Evolutionary conservation across 345 rosid genomes (phyloP).

Genomic region (Eucalyptus cloeziana): DNA sequence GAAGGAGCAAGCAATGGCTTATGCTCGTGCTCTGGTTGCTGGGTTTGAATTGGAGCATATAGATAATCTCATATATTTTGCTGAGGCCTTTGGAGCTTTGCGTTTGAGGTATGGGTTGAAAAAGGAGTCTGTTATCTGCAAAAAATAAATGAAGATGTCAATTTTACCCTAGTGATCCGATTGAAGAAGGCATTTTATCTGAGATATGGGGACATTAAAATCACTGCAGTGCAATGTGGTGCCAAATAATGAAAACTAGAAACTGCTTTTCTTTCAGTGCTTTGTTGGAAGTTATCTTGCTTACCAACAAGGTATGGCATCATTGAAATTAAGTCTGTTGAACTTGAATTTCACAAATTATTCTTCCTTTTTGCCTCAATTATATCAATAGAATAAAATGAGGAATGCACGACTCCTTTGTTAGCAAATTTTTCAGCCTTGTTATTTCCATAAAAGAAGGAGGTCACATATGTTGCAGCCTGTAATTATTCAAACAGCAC

Average conservation of each 20-base stretch:
- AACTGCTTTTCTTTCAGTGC: neutral
- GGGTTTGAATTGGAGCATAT: slow-evolving; percentile 68
- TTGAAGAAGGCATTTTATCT: neutral
- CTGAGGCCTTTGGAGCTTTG: slow-evolving; percentile 89
- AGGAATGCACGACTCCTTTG: neutral
- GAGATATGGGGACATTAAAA: neutral
- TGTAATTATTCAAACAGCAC: neutral
- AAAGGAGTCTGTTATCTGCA: neutral
- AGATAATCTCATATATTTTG: slow-evolving; percentile 69
- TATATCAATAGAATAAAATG: neutral
- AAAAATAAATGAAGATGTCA: neutral
- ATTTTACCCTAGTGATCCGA: neutral
- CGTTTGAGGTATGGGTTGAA: slow-evolving; percentile 58
- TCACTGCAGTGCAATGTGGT: neutral
- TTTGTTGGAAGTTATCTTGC: neutral
- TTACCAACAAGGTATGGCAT: neutral
- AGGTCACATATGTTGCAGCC: neutral
- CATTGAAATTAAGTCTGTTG: neutral
- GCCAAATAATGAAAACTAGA: neutral
- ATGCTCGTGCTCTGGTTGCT: slow-evolving; percentile 84
- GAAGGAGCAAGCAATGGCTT: slow-evolving; percentile 99
- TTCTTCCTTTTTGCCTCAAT: neutral
- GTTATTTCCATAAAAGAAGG: neutral
- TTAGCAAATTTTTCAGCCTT: neutral
- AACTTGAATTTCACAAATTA: neutral